phyloP scores from a whole-genome alignment of 805 yeast genomes.

The Sungouiella thailandica region DNA sequence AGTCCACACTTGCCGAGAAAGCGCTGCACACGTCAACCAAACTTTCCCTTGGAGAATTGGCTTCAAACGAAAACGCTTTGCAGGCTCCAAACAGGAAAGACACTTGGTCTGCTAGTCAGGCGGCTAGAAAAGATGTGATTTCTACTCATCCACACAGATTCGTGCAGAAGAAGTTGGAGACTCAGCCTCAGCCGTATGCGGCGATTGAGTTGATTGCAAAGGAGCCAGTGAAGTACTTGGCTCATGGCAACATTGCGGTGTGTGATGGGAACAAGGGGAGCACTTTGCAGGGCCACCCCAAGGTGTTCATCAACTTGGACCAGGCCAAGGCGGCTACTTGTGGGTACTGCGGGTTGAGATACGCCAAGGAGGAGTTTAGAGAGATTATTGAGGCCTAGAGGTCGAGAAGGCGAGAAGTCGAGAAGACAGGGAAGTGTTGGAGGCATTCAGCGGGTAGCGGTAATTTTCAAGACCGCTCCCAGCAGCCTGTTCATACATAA shows the following conservation, averaged over 20 bases:
- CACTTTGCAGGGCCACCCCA: constrained; percentile 77
- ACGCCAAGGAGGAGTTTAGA: constrained; percentile 49
- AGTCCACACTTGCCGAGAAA: constrained; percentile 8
- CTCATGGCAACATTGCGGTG: constrained; percentile 58
- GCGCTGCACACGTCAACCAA: constrained; percentile 12
- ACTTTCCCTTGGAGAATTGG: constrained; percentile 15
- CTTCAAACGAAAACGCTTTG: constrained; percentile 26
- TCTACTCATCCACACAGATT: constrained; percentile 54
- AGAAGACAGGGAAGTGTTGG: no score
- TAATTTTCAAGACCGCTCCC: no score
- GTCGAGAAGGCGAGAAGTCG: background rate
- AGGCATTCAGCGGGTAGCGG: no score
- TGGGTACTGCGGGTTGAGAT: constrained; percentile 76
- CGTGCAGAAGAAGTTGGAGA: constrained; percentile 59
- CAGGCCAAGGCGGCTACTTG: constrained; percentile 68
- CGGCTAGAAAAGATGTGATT: constrained; percentile 51
- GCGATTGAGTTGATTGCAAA: constrained; percentile 79
- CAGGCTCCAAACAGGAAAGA: constrained; percentile 76
- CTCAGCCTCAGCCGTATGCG: constrained; percentile 76
- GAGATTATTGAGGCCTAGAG: constrained; percentile 29
- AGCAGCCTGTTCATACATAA: no score
- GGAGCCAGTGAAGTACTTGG: constrained; percentile 62
- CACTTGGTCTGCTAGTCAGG: constrained; percentile 72
- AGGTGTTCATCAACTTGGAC: constrained; percentile 75
- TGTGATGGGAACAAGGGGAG: constrained; percentile 76